Base-by-base conservation (phyloP, 768 basidiomycete species). In the Leucocoprinus sp. region DNA sequence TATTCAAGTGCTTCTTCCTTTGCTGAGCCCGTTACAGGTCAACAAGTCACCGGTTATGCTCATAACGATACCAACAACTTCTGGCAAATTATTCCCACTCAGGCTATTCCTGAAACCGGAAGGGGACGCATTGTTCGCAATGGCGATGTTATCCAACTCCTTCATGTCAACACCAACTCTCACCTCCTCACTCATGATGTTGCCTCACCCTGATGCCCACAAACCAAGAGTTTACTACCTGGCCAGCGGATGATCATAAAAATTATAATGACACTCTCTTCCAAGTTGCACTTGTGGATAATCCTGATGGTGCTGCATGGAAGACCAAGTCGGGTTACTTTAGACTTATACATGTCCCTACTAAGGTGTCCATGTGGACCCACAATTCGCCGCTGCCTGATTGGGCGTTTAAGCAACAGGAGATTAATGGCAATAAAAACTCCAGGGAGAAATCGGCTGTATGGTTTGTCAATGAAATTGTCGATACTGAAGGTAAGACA, bases 191-290 rank as follows among this genome's bases (percentile, higher is more conserved):
- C 93, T 2, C 96, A 99, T 56, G 96, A 99, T 61, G 96, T 99
- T 48, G 96, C 96, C 0, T 96, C 91, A 1, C 89, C 96, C 4
- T 76, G 39, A 93, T 91, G 84, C 84, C 96, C 12, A 99, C 96
- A 38, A 98, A 98, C 62, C 93, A 97, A 60, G 96, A 99, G 62
- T 93, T 98, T 64, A 99, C 96, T 5, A 98, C 96, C 0, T 85
- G 82, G 79, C 61, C 82, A 4, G 84, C 78, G 57, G 83, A 88
- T 50, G 88, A 95, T 52, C 67, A 79, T 45, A 70, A 74, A 6
- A 75, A 86, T 40, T 74, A 85, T 59, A 88, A 90, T 50, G 93
- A 99, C 49, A 97, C 95, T 0, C 72, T 93, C 7, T 99, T 97
- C 76, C 69, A 76, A 52, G 55, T 99, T 9, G 61, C 75, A 5